Base-by-base conservation (phyloP, 2,329 filamentous ascomycete species). In the Helotiales sp. region DNA sequence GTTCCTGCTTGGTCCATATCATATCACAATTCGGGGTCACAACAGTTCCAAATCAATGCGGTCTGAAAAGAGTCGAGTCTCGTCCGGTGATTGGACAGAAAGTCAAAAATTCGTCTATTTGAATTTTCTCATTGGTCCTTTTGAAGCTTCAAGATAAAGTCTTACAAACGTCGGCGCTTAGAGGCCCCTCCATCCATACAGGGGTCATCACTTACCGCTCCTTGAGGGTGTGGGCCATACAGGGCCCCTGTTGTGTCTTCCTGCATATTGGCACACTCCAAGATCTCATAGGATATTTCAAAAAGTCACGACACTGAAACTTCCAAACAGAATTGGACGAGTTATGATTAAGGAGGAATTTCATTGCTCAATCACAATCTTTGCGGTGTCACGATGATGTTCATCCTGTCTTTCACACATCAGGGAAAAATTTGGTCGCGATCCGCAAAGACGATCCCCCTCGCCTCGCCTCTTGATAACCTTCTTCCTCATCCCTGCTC, bases 21-120 rank as follows among this genome's bases (percentile, higher is more conserved):
- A 34, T n/a, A 62, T 66, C 64, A 66, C 58, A 52, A 26, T 45
- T 37, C 10, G 54, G 30, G 37, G 20, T 57, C 65, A 59, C 55
- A 49, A 37, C 34, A 28, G 52, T 54, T 59, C 43, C 50, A 40
- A 24, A 50, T 40, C 45, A 64, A 52, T 34, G 50, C 57, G 28
- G 57, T 26, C 50, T 52, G 40, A 60, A 34, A 65, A 28, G n/a
- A 34, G 8, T 52, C 28, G 15, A 50, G 43, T 17, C 43, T 64
- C 37, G 62, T 59, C 52, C 30, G 47, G 37, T 50, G 54, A 64
- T 49, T 64, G 63, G 52, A n/a, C 59, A 15, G 26, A 24, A 28
- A 45, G 22, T 47, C 57, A 30, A 43, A 28, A 60, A 28, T 60
- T 60, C 57, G 57, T 60, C 37, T 60, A 60, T 47, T 40, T 45